These are phyloP conservation scores for Mycocentrospora acerina DNA, from an alignment of 2,329 filamentous ascomycete species.

Conservation along the genomic window DNA sequence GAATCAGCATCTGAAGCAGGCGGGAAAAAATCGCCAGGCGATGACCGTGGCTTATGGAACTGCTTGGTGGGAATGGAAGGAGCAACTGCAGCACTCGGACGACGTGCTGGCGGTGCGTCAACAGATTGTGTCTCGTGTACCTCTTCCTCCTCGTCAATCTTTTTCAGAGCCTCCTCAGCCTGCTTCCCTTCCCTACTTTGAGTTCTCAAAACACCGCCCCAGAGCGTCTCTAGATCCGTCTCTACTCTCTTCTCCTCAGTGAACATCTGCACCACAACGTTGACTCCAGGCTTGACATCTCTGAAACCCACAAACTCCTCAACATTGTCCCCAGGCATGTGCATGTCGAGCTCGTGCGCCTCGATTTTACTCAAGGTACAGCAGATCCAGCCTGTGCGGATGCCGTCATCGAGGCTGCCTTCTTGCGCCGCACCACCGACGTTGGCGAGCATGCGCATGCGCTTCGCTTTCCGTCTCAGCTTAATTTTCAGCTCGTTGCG, in stretches of 20 bases:
- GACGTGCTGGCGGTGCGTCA: neutral
- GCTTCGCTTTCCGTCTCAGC: slow-evolving; percentile 74
- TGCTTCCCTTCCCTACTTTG: slow-evolving; percentile 41
- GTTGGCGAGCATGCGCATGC: slow-evolving; percentile 76
- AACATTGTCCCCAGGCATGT: slow-evolving; percentile 31
- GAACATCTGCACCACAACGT: slow-evolving; percentile 70
- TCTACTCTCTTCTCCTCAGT: slow-evolving; percentile 69
- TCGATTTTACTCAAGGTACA: slow-evolving; percentile 79
- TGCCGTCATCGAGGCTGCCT: slow-evolving; percentile 73
- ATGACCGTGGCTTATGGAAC: slow-evolving; percentile 20
- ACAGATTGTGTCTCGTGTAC: slow-evolving; percentile 1
- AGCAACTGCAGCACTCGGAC: neutral
- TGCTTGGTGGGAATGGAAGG: slow-evolving; percentile 8
- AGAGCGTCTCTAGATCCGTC: slow-evolving; percentile 66
- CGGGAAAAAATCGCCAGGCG: slow-evolving; percentile 31
- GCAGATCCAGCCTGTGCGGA: slow-evolving; percentile 94
- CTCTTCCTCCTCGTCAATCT: slow-evolving; percentile 18
- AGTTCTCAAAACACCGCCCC: slow-evolving; percentile 53
- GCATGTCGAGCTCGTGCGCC: slow-evolving; percentile 47
- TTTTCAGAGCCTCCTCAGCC: slow-evolving; percentile 32
- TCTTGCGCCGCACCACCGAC: slow-evolving; percentile 58
- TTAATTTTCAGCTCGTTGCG: slow-evolving; percentile 90
- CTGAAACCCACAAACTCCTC: slow-evolving; percentile 78
- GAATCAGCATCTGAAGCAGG: slow-evolving; percentile 12
- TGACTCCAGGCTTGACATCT: slow-evolving; percentile 55